Base-by-base conservation (phyloP, 2,329 filamentous ascomycete species). In the Xylariaceae sp. region DNA sequence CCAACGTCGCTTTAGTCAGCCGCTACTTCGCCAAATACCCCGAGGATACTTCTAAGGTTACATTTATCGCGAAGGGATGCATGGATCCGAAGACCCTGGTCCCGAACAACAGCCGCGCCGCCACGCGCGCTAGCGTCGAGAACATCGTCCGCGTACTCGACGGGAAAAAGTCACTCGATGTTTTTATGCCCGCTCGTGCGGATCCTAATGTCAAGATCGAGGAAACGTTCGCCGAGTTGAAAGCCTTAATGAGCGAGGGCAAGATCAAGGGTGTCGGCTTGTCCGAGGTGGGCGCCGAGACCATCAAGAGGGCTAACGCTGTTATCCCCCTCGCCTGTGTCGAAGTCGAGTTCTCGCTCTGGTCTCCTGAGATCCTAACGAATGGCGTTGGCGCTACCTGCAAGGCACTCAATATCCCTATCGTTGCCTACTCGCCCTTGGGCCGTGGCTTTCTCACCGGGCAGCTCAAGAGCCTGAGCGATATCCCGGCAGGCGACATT, bases 341-440 rank as follows among this genome's bases (percentile, higher is more conserved):
- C 3, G 46, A 39, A n/a, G 46, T 22, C 22, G 46, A 48, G 26
- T 18, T 85, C 54, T 80, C 76, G n/a, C 70, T 84, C 2, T 85
- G 75, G 70, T 9, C 70, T 9, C 80, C 78, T 1, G 76, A 81
- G 21, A 78, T 81, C 42, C 67, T 84, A 4, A 67, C 76, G 18
- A 84, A 85, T 57, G 81, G 76, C n/a, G 36, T 48, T 29, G 36
- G 21, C 6, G 46, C 16, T 3, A 80, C 81, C 0, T 79, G 75
- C 54, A 73, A 77, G n/a, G 80, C 84, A 61, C 76, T 86, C 3
- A 81, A 80, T 1, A 70, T 83, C 2, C 71, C 79, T 1, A 68
- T 81, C 5, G 74, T 86, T 2, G 77, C 80, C 1, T 85, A 83
- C 68, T 77, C 75, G 15, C 83, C 83, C 2, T 73, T 87, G 1